Evolutionary conservation across 495 filamentous ascomycete species (phyloP).

Genomic region (Podospora australis): DNA sequence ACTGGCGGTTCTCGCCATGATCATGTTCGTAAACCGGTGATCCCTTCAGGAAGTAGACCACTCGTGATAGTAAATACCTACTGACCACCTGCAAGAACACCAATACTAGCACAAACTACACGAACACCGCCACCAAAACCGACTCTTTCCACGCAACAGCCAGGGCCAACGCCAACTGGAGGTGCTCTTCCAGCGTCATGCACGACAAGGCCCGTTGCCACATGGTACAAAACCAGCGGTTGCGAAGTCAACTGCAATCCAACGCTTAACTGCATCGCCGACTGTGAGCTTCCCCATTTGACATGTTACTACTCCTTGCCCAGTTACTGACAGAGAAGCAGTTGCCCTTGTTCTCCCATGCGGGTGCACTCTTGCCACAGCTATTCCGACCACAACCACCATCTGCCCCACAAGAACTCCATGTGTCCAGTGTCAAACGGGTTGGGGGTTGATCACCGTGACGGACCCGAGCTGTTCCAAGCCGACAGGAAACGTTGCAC

Average conservation of each 20-base stretch:
- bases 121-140: background rate
- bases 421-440: conserved; percentile 13
- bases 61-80: too few species aligned
- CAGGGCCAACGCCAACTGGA: background rate
- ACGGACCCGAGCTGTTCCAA: conserved; percentile 4
- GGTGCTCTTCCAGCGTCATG: background rate
- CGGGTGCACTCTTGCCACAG: conserved; percentile 14
- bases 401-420: conserved; percentile 16
- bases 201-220: background rate
- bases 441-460: conserved; percentile 10
- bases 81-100: too few species aligned
- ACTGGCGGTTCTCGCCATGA: too few species aligned
- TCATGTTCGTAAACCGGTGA: too few species aligned
- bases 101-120: too few species aligned
- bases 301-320: too few species aligned
- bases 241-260: background rate
- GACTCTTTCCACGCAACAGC: background rate
- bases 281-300: background rate
- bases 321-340: background rate
- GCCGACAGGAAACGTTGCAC: too few species aligned
- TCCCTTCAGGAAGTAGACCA: too few species aligned
- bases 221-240: background rate
- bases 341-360: conserved; percentile 13
- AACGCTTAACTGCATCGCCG: background rate
- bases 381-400: conserved; percentile 15